Base-by-base conservation (phyloP, 2,329 filamentous ascomycete genomes). In the Pseudofabraea citricarpa region DNA sequence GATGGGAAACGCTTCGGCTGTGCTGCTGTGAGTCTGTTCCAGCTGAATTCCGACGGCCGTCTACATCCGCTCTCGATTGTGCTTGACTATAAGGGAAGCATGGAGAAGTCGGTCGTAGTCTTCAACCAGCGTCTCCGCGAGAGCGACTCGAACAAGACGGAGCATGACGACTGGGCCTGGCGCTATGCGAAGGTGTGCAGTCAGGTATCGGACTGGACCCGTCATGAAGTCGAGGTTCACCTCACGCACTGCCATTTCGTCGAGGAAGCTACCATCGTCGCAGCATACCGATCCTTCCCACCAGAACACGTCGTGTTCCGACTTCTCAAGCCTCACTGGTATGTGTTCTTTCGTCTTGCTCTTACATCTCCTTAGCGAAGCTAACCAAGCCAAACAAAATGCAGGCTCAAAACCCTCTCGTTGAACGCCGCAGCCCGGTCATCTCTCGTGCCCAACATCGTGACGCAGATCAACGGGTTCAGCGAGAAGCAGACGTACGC, bases 111-210 rank as follows among this genome's bases (percentile, higher is more conserved):
- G 0, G 64, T 75, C 36, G 67, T 65, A 32, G 66, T 75, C 44
- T 75, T 73, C 64, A 76, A 76, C 60, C 61, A 64, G 42, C 59
- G 69, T 3, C 50, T 65, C n/a, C 51, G 48, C 1, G 62, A 69
- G 0, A 47, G 52, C 0, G 62, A 65, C 32, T 45, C 58, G 1
- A 54, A 48, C 2, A 46, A 45, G 22, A 50, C 56, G 16, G 65
- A 73, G 47, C 64, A 62, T 40, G 53, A 57, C 1, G 72, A 75
- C 56, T 75, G 70, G 70, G 62, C 71, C 0, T 75, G 73, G 72
- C 59, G 73, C 35, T 75, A 74, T 51, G 72, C 73, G 16, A 76
- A 75, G 56, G 72, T 66, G 0, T 73, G 68, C 36, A 66, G 65
- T 2, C 71, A 74, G 45, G 61, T 65, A 2, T 62, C 67, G 1